Evolutionary conservation across 2,329 filamentous ascomycete genomes (phyloP), one percentile per base, ranked within the genome.

Genomic region (Emergomyces orientalis): DNA sequence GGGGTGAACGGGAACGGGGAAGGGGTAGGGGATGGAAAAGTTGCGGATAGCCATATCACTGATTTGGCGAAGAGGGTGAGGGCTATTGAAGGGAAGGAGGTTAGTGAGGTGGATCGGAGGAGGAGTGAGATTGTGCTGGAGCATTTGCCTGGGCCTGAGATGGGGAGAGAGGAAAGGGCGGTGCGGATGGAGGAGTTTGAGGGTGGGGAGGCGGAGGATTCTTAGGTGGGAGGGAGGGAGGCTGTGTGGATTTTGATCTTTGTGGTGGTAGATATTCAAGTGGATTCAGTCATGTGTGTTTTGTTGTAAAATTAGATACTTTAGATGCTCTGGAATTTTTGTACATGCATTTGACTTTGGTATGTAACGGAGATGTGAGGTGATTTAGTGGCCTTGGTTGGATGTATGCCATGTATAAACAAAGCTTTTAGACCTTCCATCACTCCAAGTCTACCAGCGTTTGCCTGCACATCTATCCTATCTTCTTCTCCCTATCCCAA

Each of bases 21-120:
- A 86, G 63, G 85, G 83, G 37, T 77, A 97, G 67, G 88, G 90
- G 65, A 78, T 83, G 1, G 89, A 47, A 13, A 90, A 60, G 94
- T 89, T 72, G 86, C 85, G 2, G 94, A 97, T 78, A 82, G 82
- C 65, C 93, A 99, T 80, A 83, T 99, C 61, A 87, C 84, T 59
- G 92, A 97, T 76, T 78, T 99, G 69, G 90, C 90, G 19, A 76
- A 79, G 63, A 83, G 90, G 61, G 87, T 94, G 52, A 84, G 86
- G 70, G 82, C 79, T 60, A 80, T 96, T 61, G 83, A 88, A 77
- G 70, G 62, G 47, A 70, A 67, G 1, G 63, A 70, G 43, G 68
- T 66, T 19, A 68, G 68, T 65, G 66, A 43, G 37, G 55, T 9
- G 22, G 55, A 58, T 58, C 37, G 58, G 74, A 76, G 52, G 71